A percentile compares a stretch with the other conserved stretches of the same genome.
Evolutionary conservation across 345 rosid species (phyloP).

Genomic region (Melaleuca quinquenervia): DNA sequence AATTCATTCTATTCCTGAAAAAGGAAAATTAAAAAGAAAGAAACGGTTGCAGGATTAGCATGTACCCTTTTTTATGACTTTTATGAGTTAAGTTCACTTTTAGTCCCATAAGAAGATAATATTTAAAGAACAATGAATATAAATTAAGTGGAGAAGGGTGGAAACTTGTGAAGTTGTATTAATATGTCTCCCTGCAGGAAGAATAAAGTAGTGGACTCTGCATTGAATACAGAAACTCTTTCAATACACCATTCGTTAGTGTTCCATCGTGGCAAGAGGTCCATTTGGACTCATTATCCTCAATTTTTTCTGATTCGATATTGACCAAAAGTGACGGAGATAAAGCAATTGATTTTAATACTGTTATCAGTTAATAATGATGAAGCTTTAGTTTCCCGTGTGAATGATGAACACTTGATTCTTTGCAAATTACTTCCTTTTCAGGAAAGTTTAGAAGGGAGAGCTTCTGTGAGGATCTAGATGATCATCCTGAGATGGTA

Average conservation of each 20-base stretch:
- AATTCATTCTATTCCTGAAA: not conserved
- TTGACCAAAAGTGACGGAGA: not conserved
- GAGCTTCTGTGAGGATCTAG: slow-evolving; percentile 24
- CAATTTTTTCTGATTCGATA: not conserved
- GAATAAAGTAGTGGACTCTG: not conserved
- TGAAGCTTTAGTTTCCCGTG: not conserved
- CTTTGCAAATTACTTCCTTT: not conserved
- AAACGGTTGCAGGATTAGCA: not conserved
- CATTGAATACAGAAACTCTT: not conserved
- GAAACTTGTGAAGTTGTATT: not conserved
- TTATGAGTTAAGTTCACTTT: not conserved
- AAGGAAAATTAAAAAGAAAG: not conserved
- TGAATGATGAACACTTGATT: not conserved
- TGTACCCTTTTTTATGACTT: not conserved
- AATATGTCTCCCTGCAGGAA: not conserved
- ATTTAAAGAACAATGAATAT: not conserved
- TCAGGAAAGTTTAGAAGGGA: slow-evolving; percentile 37
- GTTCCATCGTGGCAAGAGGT: not conserved
- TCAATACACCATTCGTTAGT: not conserved
- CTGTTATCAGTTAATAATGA: not conserved
- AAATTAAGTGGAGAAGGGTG: not conserved
- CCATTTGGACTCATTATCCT: not conserved
- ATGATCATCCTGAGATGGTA: slow-evolving; percentile 19
- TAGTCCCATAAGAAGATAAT: not conserved
- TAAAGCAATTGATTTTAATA: not conserved